Conservation (phyloP, 768 basidiomycete genomes). For the Pulveroboletus sp. region DNA sequence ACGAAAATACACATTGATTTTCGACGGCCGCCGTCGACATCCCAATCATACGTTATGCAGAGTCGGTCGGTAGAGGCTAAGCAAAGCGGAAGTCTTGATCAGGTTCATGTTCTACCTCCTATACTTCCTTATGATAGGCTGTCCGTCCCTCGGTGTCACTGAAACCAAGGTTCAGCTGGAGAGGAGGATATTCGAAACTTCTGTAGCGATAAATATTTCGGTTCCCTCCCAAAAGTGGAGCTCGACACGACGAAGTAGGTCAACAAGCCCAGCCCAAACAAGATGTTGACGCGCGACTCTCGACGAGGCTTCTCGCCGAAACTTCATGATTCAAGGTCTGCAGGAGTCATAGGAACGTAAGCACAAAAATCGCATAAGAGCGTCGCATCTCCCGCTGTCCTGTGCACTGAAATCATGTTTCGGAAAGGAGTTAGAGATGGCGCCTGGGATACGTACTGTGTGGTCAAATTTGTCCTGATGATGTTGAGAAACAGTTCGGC, state of each 20-base stretch:
- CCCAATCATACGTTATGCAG: conserved; percentile 7
- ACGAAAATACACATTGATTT: background rate
- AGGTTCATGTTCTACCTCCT: background rate
- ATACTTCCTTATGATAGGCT: background rate
- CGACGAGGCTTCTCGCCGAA: conserved; percentile 7
- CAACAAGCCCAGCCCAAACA: conserved; percentile 16
- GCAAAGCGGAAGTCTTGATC: background rate
- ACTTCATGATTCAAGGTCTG: conserved; percentile 8
- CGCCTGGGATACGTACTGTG: conserved; percentile 8
- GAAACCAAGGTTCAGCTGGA: background rate
- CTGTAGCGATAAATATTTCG: conserved; percentile 5
- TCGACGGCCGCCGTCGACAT: conserved; percentile 6
- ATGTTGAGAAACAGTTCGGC: conserved; percentile 7
- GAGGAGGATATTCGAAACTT: background rate
- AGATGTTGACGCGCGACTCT: conserved; percentile 7
- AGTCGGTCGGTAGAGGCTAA: background rate
- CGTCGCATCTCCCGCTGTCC: background rate
- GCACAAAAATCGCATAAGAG: conserved; percentile 6
- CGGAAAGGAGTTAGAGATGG: conserved; percentile 4
- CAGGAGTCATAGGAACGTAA: conserved; percentile 11
- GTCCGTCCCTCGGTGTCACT: background rate
- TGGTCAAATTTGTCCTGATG: background rate
- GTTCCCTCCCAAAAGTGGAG: conserved; percentile 11
- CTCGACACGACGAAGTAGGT: conserved; percentile 10
- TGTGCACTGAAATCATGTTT: background rate